Evolutionary conservation across 192 early-diverging fungal species (phyloP), one percentile per base, ranked within the genome.

Genomic region (Linnemannia elongata): DNA sequence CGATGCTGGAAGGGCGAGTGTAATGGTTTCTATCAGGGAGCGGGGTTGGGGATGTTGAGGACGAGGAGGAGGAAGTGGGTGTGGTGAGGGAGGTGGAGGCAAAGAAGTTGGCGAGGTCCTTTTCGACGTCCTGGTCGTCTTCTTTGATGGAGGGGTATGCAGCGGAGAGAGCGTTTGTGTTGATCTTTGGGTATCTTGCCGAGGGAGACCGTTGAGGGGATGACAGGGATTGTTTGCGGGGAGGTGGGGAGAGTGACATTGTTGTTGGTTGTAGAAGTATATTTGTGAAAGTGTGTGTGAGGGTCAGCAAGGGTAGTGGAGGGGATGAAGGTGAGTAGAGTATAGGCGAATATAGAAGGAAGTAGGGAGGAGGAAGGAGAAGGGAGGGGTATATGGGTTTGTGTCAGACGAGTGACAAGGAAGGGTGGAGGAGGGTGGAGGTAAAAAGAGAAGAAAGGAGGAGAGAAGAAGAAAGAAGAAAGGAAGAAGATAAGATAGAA

Each of bases 171-270:
- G 69, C 45, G 27, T 76, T 77, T 33, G 81, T 70, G 30, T 82
- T 82, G 57, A 83, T 57, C 60, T 78, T 78, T 69, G 82, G 82
- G 30, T 71, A 68, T 45, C 75, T 77, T 24, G 75, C 15, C n/a
- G 69, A 63, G 18, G 69, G 30, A 9, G 22, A 39, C 44, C 38
- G 39, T 30, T 22, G 68, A 39, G 68, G 68, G 1, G 77, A 45
- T 39, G 66, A 38, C 6, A 47, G 27, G 35, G 68, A 79, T 15
- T 20, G 70, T 33, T 76, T 82, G 38, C 81, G 81, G 24, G 81
- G 81, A 42, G 81, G 81, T 33, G 75, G 81, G 27, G 81, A 60
- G 44, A 78, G 47, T 6, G 77, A 78, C 24, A 36, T 27, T 1
- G 77, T 49, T 69, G 7, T 17, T 35, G 38, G 22, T 35, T 69